Percentiles rank a stretch among this genome's conserved stretches.
These are phyloP conservation scores for Candida pseudoviswanathii DNA, from an alignment of 1,139 yeast species.

Conservation along the genomic window DNA sequence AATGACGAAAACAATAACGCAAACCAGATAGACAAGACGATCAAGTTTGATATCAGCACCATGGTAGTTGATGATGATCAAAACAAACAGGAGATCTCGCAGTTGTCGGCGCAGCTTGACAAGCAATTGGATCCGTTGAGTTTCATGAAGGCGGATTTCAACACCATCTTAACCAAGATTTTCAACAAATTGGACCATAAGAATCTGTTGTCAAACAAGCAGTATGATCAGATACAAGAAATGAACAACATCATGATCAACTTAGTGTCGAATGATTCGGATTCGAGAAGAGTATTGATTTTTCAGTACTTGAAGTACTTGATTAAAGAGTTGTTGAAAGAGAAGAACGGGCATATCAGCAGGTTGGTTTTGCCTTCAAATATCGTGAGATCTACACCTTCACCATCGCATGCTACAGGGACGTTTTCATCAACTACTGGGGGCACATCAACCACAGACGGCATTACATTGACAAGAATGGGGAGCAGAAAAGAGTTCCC, in stretches of 20 bases:
- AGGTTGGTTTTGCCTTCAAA: slow-evolving; percentile 39
- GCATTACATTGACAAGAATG: slow-evolving; percentile 4
- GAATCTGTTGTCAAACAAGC: slow-evolving; percentile 35
- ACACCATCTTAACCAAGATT: slow-evolving; percentile 36
- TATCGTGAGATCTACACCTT: background rate
- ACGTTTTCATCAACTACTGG: background rate
- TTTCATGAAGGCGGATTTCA: slow-evolving; percentile 40
- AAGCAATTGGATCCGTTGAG: slow-evolving; percentile 23
- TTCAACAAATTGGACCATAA: slow-evolving; percentile 38
- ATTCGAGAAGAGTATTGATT: slow-evolving; percentile 30
- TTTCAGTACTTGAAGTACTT: slow-evolving; percentile 46
- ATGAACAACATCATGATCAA: slow-evolving; percentile 34
- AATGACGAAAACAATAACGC: background rate
- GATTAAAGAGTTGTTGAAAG: slow-evolving; percentile 35
- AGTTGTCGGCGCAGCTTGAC: background rate
- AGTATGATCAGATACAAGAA: slow-evolving; percentile 36
- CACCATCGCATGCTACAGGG: background rate
- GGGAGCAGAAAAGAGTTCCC: background rate
- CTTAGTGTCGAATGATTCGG: slow-evolving; percentile 22
- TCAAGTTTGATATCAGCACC: slow-evolving; percentile 43
- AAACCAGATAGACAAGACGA: slow-evolving; percentile 13
- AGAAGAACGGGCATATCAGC: slow-evolving; percentile 22
- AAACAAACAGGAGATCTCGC: background rate
- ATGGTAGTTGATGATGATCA: slow-evolving; percentile 15
- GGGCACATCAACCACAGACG: background rate